These are phyloP conservation scores for Eucalyptus decipiens DNA, from an alignment of 345 rosid genomes.

Conservation along the genomic window DNA sequence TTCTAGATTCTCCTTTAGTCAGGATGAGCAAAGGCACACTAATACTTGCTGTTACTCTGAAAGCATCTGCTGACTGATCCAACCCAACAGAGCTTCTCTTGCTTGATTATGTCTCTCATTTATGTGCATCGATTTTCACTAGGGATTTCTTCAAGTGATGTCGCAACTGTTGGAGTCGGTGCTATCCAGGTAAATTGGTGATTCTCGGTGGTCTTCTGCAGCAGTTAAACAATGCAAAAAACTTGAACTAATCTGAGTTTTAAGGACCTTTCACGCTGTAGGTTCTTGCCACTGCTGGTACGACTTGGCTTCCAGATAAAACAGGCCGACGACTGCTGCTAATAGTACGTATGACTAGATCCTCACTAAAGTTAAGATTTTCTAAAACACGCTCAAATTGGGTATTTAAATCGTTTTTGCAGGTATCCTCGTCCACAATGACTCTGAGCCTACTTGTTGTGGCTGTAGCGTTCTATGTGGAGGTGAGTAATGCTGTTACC, in stretches of 20 bases:
- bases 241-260: neutral
- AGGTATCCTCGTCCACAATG: constrained; percentile 83
- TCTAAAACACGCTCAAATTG: neutral
- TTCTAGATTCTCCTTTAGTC: neutral
- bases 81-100: neutral
- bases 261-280: constrained; percentile 1
- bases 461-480: constrained; percentile 51
- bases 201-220: neutral
- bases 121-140: neutral
- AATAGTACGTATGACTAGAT: constrained; percentile 31
- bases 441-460: constrained; percentile 57
- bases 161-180: constrained; percentile 74
- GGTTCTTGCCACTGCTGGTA: constrained; percentile 72
- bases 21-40: neutral
- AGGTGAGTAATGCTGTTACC: constrained; percentile 25
- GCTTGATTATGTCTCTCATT: neutral
- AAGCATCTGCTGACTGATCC: neutral
- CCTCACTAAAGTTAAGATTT: neutral
- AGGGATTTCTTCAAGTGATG: constrained; percentile 67
- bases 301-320: constrained; percentile 80
- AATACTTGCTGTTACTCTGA: neutral
- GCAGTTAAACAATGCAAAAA: neutral
- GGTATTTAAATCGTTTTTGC: neutral
- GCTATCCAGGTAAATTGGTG: constrained; percentile 60
- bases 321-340: constrained; percentile 85